These are phyloP conservation scores for Blastocystis hominis DNA, from an alignment of 352 stramenopile species.

Conservation along the genomic window DNA sequence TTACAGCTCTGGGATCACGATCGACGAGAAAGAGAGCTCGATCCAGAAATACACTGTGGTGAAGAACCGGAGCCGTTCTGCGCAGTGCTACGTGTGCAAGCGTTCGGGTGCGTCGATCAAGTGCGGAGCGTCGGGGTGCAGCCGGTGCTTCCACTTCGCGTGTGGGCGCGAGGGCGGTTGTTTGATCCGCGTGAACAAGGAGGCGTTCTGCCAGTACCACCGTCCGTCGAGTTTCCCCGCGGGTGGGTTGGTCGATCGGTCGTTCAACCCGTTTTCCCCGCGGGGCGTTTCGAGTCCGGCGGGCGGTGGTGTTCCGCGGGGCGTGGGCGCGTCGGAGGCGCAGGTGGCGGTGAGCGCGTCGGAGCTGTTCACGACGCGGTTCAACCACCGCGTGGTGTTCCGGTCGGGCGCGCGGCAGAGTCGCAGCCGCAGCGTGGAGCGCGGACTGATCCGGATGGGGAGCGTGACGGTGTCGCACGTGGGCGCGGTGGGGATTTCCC, in stretches of 20 bases:
- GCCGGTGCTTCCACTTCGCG: background rate
- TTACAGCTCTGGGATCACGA: background rate
- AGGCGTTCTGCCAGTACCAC: background rate
- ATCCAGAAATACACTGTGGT: conserved; percentile 24
- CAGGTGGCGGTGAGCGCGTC: background rate
- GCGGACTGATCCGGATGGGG: background rate
- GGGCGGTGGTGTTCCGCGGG: no score
- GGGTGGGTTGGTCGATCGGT: background rate
- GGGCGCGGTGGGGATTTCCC: background rate
- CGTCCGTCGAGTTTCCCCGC: background rate
- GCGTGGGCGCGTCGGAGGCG: background rate
- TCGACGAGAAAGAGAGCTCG: background rate
- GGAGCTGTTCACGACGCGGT: conserved; percentile 9
- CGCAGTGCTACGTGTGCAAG: background rate
- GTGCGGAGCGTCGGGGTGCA: background rate
- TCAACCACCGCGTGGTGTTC: conserved; percentile 36
- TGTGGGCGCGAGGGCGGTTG: conserved; percentile 8
- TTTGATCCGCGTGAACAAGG: conserved; percentile 19
- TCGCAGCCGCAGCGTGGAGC: background rate
- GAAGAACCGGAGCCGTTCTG: background rate
- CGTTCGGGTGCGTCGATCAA: background rate
- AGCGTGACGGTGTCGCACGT: background rate
- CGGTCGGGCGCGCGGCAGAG: background rate
- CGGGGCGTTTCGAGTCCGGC: background rate
- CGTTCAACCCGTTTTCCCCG: background rate